Base-by-base conservation (phyloP, 495 filamentous ascomycete genomes). In the Lepidopterella palustris region DNA sequence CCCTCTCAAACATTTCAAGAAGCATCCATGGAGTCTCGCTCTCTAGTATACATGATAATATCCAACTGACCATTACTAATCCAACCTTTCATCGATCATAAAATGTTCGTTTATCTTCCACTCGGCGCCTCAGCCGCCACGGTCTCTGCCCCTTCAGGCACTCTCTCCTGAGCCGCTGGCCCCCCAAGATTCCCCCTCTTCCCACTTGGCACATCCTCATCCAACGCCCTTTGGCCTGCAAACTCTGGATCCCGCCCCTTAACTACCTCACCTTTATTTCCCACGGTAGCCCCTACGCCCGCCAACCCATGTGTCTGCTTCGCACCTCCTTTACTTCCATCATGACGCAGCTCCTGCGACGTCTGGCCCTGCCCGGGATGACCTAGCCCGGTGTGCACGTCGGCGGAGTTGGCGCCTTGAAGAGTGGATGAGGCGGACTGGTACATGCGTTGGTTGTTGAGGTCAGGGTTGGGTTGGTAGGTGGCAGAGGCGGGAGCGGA, bases 291-390 rank as follows among this genome's bases (percentile, higher is more conserved):
- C 0, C 81, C 81, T 0, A 82, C 70, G 1, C 83, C 81, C 42
- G 79, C 82, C 3, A 86, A 56, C 0, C 85, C 82, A 24, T 74
- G 50, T 11, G 72, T 62, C 53, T 82, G 74, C 59, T 79, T 80
- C 76, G 82, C 75, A 0, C 74, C 57, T 4, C 58, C 60, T 32
- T 78, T 70, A 53, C 75, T 60, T 1, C 82, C 80, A 55, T 82
- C 79, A 57, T 85, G 79, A 2, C 64, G 72, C 24, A 83, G 26
- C 73, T 93, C 86, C 2, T 63, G 66, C 52, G 71, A 76, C 10
- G 82, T 82, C 76, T 85, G 77, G 1, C 87, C 88, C 31, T 80
- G 73, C 2, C 78, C 73, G 0, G 87, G 87, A 45, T 83, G 78
- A 0, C 85, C 85, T 0, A 82, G 53, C 0, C 84, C 81, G 0